A percentile compares a stretch with the other conserved stretches of the same genome.
Conservation (phyloP, 768 basidiomycete species). For the Leccinum subgranulosum region DNA sequence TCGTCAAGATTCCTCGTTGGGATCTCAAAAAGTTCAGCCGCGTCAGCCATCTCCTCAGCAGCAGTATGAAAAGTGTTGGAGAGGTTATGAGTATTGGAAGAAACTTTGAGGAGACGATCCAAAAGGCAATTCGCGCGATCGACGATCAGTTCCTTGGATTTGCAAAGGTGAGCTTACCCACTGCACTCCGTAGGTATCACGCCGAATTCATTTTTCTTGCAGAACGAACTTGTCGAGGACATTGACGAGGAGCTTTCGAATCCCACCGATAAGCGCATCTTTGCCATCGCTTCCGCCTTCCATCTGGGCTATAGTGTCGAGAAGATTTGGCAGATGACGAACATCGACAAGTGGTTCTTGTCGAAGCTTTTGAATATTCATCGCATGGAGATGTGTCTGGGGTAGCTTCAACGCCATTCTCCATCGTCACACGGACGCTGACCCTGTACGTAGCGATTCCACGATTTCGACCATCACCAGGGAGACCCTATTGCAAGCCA, state of each 20-base stretch:
- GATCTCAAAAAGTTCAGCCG: slow-evolving; percentile 97
- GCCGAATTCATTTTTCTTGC: background rate
- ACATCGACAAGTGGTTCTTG: slow-evolving; percentile 98
- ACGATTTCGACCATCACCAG: slow-evolving; percentile 62
- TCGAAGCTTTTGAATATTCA: slow-evolving; percentile 82
- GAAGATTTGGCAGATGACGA: slow-evolving; percentile 96
- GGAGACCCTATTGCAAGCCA: slow-evolving; percentile 71
- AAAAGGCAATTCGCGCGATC: slow-evolving; percentile 96
- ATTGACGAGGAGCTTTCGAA: slow-evolving; percentile 92
- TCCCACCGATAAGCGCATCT: slow-evolving; percentile 96
- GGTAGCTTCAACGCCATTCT: slow-evolving; percentile 43
- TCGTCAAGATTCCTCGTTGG: slow-evolving; percentile 99
- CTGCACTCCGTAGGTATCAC: background rate
- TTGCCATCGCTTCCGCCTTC: slow-evolving; percentile 93
- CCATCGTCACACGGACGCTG: background rate
- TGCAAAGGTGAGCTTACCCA: slow-evolving; percentile 55
- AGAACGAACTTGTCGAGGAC: slow-evolving; percentile 87
- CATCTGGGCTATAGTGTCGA: slow-evolving; percentile 91
- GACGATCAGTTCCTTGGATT: slow-evolving; percentile 96
- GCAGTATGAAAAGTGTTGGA: slow-evolving; percentile 98
- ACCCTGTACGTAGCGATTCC: slow-evolving; percentile 43
- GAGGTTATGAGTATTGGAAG: slow-evolving; percentile 99
- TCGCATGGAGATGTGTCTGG: slow-evolving; percentile 72
- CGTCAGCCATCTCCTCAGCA: slow-evolving; percentile 86
- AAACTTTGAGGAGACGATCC: slow-evolving; percentile 98